These are phyloP conservation scores for Talaromyces sp. DNA, from an alignment of 2,329 filamentous ascomycete species.

Conservation along the genomic window DNA sequence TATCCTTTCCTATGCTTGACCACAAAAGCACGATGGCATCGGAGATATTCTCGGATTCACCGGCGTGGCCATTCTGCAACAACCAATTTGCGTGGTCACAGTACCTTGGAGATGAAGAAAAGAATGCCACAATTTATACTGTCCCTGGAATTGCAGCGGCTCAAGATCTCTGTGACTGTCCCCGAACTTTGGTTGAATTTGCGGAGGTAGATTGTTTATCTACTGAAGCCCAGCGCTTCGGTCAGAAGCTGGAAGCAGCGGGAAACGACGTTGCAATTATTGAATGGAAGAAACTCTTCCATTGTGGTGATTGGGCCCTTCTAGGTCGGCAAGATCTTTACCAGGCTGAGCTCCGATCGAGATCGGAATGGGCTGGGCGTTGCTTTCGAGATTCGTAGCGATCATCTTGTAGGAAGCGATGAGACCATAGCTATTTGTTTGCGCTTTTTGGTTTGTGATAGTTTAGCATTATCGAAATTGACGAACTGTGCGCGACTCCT, in stretches of 20 bases:
- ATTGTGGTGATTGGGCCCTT: constrained; percentile 4
- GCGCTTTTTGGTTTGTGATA: not conserved
- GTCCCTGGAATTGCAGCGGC: constrained; percentile 23
- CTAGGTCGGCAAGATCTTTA: constrained; percentile 3
- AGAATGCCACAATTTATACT: too few relatives aligned
- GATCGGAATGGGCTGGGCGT: not conserved
- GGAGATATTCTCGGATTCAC: too few relatives aligned
- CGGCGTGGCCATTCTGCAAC: too few relatives aligned
- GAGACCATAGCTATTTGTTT: not conserved
- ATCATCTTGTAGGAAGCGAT: constrained; percentile 4
- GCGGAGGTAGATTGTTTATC: not conserved
- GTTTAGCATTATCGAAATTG: not conserved
- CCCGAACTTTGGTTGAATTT: not conserved
- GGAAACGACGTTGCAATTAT: not conserved
- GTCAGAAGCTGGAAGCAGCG: not conserved
- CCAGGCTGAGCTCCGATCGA: not conserved
- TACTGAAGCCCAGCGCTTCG: not conserved
- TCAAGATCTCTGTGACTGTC: not conserved
- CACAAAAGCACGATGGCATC: too few relatives aligned
- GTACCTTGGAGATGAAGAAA: too few relatives aligned
- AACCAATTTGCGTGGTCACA: too few relatives aligned
- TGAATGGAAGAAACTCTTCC: not conserved
- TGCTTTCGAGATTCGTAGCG: not conserved
- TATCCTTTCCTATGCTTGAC: too few relatives aligned
- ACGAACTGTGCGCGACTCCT: not conserved